Evolutionary conservation across 2,329 filamentous ascomycete species (phyloP).

Genomic region (Colletotrichum liriopes): DNA sequence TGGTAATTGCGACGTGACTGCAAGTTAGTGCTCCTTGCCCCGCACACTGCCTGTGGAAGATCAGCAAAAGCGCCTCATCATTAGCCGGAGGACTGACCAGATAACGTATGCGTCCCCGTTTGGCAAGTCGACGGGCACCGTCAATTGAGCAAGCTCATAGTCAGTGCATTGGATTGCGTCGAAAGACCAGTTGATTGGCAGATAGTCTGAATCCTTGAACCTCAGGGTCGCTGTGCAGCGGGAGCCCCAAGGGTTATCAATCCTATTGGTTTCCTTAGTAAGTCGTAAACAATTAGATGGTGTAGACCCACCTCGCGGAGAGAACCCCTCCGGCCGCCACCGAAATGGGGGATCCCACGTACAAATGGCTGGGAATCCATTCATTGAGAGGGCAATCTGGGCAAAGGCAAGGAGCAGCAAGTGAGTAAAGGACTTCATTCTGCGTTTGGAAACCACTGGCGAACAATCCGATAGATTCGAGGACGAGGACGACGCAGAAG

Average conservation of each 20-base stretch:
- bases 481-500: background rate
- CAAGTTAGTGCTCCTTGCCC: background rate
- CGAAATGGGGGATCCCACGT: conserved; percentile 17
- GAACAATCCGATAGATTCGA: background rate
- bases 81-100: background rate
- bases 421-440: background rate
- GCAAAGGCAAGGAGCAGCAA: background rate
- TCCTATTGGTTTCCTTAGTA: background rate
- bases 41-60: background rate
- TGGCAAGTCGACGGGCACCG: background rate
- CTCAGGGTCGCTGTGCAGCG: conserved; percentile 1
- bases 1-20: background rate
- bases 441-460: background rate
- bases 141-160: background rate
- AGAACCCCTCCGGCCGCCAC: background rate
- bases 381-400: conserved; percentile 1
- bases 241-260: background rate
- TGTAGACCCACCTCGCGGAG: conserved; percentile 9
- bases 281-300: background rate
- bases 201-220: background rate
- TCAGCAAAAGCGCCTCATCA: background rate
- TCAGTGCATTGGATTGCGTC: conserved; percentile 1
- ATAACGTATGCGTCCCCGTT: conserved; percentile 2
- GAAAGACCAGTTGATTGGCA: conserved; percentile 6
- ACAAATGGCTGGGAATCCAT: conserved; percentile 12